Base-by-base conservation (phyloP, 2,329 filamentous ascomycete species). In the Alternaria arborescens region DNA sequence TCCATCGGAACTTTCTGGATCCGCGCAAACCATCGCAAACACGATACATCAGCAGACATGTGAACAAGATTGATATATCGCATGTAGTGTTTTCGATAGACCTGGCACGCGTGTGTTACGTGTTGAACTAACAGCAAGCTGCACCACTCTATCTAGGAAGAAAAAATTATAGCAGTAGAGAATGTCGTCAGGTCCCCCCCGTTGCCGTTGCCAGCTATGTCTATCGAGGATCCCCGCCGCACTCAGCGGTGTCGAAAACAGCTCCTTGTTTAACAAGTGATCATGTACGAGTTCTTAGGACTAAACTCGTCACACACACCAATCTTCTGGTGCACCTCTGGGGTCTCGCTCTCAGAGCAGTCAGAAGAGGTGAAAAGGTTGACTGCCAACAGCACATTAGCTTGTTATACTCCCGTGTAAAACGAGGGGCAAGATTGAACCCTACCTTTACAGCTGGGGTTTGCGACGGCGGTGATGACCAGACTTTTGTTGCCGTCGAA, bases 61-160 rank as follows among this genome's bases (percentile, higher is more conserved):
- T 4, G 7, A 22, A 11, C 11, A 34, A n/a, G 12, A 18, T 14
- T 22, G 20, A 24, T 12, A 16, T 2, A 1, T 30, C 1, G 28
- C 10, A 4, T 16, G 24, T 2, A n/a, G 16, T 22, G 1, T 3
- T 22, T 48, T n/a, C 6, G 10, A 36, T 36, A 20, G 5, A 32
- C 11, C 3, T 11, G 7, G 14, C 30, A 11, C 18, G 22, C 18
- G 16, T 20, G 14, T 7, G 46, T 50, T 50, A 36, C 5, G 20
- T 50, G 30, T 50, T 36, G 44, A 48, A 47, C 44, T 8, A 47
- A 32, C 44, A 47, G 30, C 16, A 16, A 47, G 44, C 44, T 18
- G 26, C 26, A 18, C 8, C 4, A 3, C 12, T 12, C 3, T 6
- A 16, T 32, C 0, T 20, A 16, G 20, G 11, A 47, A 47, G 44